A percentile compares a stretch with the other conserved stretches of the same genome.
Evolutionary conservation across 1,284 basidiomycete species (phyloP).

Genomic region (Coriolopsis trogii): DNA sequence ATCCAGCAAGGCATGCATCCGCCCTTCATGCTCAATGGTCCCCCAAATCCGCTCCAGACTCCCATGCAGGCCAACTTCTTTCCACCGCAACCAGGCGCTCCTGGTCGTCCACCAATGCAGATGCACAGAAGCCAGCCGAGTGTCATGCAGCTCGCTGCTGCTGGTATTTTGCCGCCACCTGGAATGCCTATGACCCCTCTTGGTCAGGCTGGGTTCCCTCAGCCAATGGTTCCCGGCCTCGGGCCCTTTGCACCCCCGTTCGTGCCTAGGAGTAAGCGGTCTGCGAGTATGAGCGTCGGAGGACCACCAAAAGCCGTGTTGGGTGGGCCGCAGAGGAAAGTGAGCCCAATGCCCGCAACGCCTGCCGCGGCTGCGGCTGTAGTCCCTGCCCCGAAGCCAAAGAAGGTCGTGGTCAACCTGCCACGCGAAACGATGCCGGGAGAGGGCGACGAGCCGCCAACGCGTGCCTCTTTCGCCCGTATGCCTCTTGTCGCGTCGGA

Average conservation of each 20-base stretch:
- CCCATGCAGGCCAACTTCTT: slow-evolving; percentile 71
- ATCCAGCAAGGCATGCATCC: slow-evolving; percentile 60
- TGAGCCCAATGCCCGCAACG: slow-evolving; percentile 61
- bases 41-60: slow-evolving; percentile 54
- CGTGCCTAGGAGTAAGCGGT: slow-evolving; percentile 55
- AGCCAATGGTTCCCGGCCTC: slow-evolving; percentile 49
- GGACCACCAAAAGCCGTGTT: slow-evolving; percentile 82
- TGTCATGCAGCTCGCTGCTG: slow-evolving; percentile 58
- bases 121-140: slow-evolving; percentile 57
- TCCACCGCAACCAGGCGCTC: slow-evolving; percentile 50
- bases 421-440: slow-evolving; percentile 64
- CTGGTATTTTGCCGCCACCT: slow-evolving; percentile 57
- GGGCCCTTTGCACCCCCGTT: slow-evolving; percentile 48
- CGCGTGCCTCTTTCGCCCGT: slow-evolving; percentile 64
- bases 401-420: slow-evolving; percentile 71
- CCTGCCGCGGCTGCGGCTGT: slow-evolving; percentile 30
- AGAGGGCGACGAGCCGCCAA: slow-evolving; percentile 45
- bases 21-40: slow-evolving; percentile 46
- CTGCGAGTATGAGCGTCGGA: slow-evolving; percentile 68
- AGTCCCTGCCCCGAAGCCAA: slow-evolving; percentile 48
- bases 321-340: slow-evolving; percentile 75
- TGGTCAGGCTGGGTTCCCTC: slow-evolving; percentile 55
- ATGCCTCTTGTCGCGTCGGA: slow-evolving; percentile 50
- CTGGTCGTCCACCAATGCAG: slow-evolving; percentile 51
- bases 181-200: slow-evolving; percentile 65